Base-by-base conservation (phyloP, 2,329 filamentous ascomycete genomes). In the Pezicula rhizophila region DNA sequence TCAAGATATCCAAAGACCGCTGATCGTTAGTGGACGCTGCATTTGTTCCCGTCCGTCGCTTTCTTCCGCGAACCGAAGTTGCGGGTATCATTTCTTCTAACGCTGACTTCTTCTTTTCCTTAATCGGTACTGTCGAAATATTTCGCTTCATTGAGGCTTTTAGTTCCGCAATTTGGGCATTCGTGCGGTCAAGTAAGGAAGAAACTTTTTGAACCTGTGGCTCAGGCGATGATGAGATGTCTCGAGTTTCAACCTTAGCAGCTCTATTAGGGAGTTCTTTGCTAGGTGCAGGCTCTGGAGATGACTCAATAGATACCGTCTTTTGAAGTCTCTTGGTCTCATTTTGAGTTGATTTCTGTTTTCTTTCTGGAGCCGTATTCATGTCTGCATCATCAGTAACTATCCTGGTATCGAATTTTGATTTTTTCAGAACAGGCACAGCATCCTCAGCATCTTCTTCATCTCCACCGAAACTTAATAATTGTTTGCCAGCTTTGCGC, bases 71-170 rank as follows among this genome's bases (percentile, higher is more conserved):
- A 14, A 81, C 82, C 8, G 86, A 84, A 8, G 79, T 87, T 47
- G 80, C 71, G 0, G 89, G 87, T 18, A 93, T 85, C 77, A 92
- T 80, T 31, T 78, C 75, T 62, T 90, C 87, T 5, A 92, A 65
- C 0, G 82, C 77, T 2, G 84, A 84, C 59, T 84, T 85, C 60
- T 79, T 80, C 54, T 78, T 78, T 55, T 82, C 75, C 51, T 74
- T 70, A 25, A 75, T 72, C 1, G 74, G 69, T 56, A 72, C 74
- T 1, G 66, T 61, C 46, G 76, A 68, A 23, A 78, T 69, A 18
- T 76, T 85, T 31, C 87, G 78, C 62, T 83, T 85, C 84, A 93
- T 89, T 1, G 86, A 90, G 8, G 85, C 85, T 65, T 91, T 92
- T 4, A 93, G 70, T 1, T 84, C 84, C 4, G 85, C 86, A 47